Evolutionary conservation across 345 rosid genomes (phyloP).

Genomic region (Anacardium occidentale): DNA sequence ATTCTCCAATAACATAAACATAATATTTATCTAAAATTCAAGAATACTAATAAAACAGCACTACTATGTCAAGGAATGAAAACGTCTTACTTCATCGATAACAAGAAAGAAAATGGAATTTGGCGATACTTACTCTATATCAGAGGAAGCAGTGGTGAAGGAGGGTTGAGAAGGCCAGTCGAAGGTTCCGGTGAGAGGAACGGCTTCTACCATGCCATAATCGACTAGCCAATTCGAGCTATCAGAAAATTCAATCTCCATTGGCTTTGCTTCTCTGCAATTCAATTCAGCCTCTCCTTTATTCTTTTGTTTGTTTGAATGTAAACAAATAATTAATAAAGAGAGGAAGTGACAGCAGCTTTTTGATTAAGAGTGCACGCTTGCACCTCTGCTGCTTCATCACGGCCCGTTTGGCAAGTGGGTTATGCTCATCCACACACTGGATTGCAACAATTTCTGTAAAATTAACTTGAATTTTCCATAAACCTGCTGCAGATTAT

Average conservation of each 20-base stretch:
- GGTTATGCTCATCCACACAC: background rate
- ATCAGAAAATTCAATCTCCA: slow-evolving; percentile 22
- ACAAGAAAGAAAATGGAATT: background rate
- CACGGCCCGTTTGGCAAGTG: slow-evolving; percentile 7
- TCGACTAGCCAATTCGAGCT: slow-evolving; percentile 33
- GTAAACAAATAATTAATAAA: background rate
- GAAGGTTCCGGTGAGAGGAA: slow-evolving; percentile 17
- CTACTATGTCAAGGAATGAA: background rate
- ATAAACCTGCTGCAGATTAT: no score
- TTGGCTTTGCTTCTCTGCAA: background rate
- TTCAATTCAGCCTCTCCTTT: background rate
- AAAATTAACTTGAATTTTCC: no score
- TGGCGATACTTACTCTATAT: slow-evolving; percentile 13
- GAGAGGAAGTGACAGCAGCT: slow-evolving; percentile 2
- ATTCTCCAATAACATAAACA: background rate
- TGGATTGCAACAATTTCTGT: no score
- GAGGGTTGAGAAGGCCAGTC: slow-evolving; percentile 21
- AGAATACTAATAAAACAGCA: background rate
- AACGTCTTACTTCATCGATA: background rate
- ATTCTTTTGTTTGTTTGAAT: background rate
- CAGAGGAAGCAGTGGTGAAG: slow-evolving; percentile 16
- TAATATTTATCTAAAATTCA: background rate
- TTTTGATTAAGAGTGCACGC: background rate
- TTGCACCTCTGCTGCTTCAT: background rate
- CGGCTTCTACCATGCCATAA: slow-evolving; percentile 27